Evolutionary conservation across 2,329 filamentous ascomycete genomes (phyloP), one percentile per base, ranked within the genome.

Genomic region (Fusarium sp.): DNA sequence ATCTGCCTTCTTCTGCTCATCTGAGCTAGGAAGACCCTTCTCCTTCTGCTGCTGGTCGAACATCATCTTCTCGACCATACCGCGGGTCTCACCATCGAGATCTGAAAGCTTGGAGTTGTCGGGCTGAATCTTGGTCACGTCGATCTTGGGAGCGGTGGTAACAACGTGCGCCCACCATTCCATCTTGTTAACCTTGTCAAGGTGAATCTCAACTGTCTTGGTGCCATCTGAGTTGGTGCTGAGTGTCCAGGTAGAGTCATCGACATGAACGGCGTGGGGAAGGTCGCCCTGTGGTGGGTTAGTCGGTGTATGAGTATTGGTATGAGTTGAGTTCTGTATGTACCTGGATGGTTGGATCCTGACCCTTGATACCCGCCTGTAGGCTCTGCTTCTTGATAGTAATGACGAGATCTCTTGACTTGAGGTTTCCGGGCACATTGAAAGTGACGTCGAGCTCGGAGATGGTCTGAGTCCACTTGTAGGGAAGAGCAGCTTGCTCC

Each of bases 61-160:
- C 96, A 99, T 99, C 96, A 99, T 99, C 89, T 99, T 99, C 90
- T 99, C 96, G 46, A 99, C 96, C 95, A 99, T 98, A 64, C 91
- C 89, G 71, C 96, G 89, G 58, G 96, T 99, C 86, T 97, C 93
- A 67, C 96, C 96, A 79, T 98, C 95, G 74, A 99, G 85, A 81
- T 99, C 96, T 62, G 92, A 91, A 78, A 99, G 86, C 81, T 94
- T 97, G 79, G 92, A 95, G 80, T 92, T 95, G 83, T 98, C 96
- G 26, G 96, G 96, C 80, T 91, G 89, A 82, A 99, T 98, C 86
- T 97, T 98, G 76, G 91, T 91, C 38, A 97, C 94, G 83, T 99
- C 96, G 82, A 99, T 97, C 83, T 92, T 93, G 70, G 96, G 96
- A 7, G 95, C 95, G 10, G 85, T 83, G 11, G 91, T 97, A 38